These are phyloP conservation scores for Stereum hirsutum DNA, from an alignment of 1,284 basidiomycete species.

Conservation along the genomic window DNA sequence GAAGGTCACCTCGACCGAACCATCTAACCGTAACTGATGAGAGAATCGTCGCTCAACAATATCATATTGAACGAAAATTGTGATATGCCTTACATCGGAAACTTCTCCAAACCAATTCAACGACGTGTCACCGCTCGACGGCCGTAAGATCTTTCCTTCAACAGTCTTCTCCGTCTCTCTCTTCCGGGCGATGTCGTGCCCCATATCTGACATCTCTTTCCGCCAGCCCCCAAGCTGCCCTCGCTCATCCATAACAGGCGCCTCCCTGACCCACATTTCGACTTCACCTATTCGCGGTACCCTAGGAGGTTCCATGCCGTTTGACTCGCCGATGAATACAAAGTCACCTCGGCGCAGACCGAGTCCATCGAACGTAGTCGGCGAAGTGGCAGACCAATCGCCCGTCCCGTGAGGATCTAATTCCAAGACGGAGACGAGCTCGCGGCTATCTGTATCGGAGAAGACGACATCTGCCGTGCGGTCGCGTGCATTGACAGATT, in stretches of 20 bases:
- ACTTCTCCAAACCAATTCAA: constrained; percentile 75
- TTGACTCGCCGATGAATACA: constrained; percentile 70
- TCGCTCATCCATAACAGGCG: constrained; percentile 33
- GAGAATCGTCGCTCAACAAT: not conserved
- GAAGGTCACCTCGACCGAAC: constrained; percentile 57
- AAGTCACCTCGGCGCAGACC: constrained; percentile 78
- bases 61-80: not conserved
- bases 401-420: constrained; percentile 74
- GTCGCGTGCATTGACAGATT: constrained; percentile 65
- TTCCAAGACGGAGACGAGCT: constrained; percentile 79
- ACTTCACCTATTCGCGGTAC: constrained; percentile 76
- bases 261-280: constrained; percentile 67
- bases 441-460: constrained; percentile 39
- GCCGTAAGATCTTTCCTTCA: constrained; percentile 37
- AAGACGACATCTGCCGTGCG: constrained; percentile 61
- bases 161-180: constrained; percentile 25
- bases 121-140: constrained; percentile 30
- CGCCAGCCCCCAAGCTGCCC: constrained; percentile 59
- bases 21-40: constrained; percentile 57
- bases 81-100: constrained; percentile 37
- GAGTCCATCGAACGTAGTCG: constrained; percentile 45
- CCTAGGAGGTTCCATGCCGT: constrained; percentile 54
- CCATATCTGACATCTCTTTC: constrained; percentile 56
- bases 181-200: constrained; percentile 43
- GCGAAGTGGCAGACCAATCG: constrained; percentile 33